Conservation (phyloP, 2,329 filamentous ascomycete genomes). For the Pseudogymnoascus sp. region DNA sequence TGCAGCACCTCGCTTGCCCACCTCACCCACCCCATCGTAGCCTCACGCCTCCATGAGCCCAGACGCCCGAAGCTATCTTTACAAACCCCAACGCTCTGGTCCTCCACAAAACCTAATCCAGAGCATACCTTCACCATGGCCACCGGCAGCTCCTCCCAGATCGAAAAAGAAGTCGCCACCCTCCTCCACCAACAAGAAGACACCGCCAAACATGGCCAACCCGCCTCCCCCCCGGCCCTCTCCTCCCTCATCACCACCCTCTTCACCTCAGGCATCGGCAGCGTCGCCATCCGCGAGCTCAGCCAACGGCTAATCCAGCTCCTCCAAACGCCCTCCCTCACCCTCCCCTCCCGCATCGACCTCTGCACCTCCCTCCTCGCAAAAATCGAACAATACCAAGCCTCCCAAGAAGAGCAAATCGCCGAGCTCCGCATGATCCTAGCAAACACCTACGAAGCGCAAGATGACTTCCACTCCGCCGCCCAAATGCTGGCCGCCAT, state of each 20-base stretch:
- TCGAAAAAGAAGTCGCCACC: constrained; percentile 35
- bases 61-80: not conserved
- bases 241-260: constrained; percentile 26
- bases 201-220: constrained; percentile 29
- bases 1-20: not conserved
- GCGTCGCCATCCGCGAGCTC: constrained; percentile 26
- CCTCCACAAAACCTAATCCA: not conserved
- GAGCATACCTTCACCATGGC: constrained; percentile 20
- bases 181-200: constrained; percentile 36
- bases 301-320: constrained; percentile 49
- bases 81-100: not conserved
- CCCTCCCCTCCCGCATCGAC: constrained; percentile 48
- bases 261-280: constrained; percentile 25
- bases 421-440: constrained; percentile 71
- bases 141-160: constrained; percentile 34
- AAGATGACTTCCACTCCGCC: constrained; percentile 72
- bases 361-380: constrained; percentile 64
- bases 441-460: constrained; percentile 71
- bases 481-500: constrained; percentile 75
- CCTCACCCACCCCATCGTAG: not conserved
- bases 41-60: not conserved
- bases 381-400: constrained; percentile 51
- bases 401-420: constrained; percentile 71
- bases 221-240: constrained; percentile 21
- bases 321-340: constrained; percentile 54